Evolutionary conservation across 176 grass and related monocot species (phyloP), one percentile per base, ranked within the genome.

Genomic region (Carex scoparia): DNA sequence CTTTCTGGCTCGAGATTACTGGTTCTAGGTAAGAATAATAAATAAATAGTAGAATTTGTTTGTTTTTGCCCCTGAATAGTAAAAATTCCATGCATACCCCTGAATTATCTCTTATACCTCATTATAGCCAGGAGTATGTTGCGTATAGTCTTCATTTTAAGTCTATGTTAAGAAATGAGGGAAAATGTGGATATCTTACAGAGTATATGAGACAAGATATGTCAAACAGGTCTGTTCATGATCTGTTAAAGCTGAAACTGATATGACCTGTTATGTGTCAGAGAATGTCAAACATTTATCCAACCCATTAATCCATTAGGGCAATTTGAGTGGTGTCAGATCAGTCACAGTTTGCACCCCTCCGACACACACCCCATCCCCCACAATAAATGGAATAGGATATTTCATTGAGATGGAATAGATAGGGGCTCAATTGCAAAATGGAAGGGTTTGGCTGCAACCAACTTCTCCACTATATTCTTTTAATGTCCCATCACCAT

Each of bases 1-100:
- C 88, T 84, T 69, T 91, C 87, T 98, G 95, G 95, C 93, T 98
- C 64, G 95, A 94, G 82, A 98, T 94, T 92, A 98, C 95, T 86
- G 86, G 90, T 6, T 76, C 86, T 81, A 94, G 92, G 95, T 98
- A 91, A 89, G 56, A 80, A 60, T 61, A 44, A 53, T 75, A 75
- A 76, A 11, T 54, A 76, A 10, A 28, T 74, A 32, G 23, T 30
- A 54, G 23, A 53, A 31, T 76, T 53, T n/a, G 54, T 53, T 27
- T 76, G 5, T 10, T 75, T 53, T 28, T 54, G 71, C 10, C 32
- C 33, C 23, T 48, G 3, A 74, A 74, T 28, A 9, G 69, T 73
- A 48, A 73, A 73, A 49, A 15, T 8, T 48, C 18, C 42, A 18
- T 53, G 71, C 10, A 78, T 78, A 9, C 7, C 40, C 69, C 69